Percentiles rank a stretch among this genome's conserved stretches.
Evolutionary conservation across 768 basidiomycete genomes (phyloP).

Genomic region (Cystoderma amianthinum): DNA sequence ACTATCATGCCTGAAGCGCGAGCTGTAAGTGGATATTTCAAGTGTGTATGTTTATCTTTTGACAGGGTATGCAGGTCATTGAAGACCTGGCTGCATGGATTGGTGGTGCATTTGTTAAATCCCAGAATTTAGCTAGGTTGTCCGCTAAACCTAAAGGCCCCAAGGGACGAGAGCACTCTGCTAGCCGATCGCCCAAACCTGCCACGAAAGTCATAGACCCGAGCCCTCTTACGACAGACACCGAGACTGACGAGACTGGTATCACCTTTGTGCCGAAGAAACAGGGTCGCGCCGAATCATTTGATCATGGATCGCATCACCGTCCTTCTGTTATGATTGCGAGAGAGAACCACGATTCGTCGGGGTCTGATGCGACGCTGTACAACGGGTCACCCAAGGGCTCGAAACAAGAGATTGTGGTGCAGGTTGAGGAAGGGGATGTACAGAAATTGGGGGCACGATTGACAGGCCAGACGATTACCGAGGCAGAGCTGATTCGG

Average conservation of each 20-base stretch:
- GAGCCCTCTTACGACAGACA: conserved; percentile 1
- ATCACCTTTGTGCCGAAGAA: conserved; percentile 5
- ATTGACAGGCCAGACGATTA: conserved; percentile 59
- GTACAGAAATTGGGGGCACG: conserved; percentile 23
- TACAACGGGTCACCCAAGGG: too few species aligned
- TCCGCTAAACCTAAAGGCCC: too few species aligned
- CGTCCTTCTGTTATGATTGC: neutral
- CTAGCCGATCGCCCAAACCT: too few species aligned
- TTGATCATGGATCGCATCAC: neutral
- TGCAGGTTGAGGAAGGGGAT: conserved; percentile 2
- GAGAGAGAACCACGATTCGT: conserved; percentile 1
- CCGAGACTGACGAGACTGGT: conserved; percentile 3
- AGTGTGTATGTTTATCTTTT: neutral
- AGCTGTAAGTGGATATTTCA: conserved; percentile 28
- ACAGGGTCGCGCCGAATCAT: conserved; percentile 6
- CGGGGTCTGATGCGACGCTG: conserved; percentile 7
- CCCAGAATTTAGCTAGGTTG: too few species aligned
- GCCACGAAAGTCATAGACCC: neutral
- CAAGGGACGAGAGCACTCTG: too few species aligned
- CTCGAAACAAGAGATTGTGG: too few species aligned
- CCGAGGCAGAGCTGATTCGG: conserved; percentile 74
- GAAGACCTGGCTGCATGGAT: conserved; percentile 91
- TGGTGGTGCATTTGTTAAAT: conserved; percentile 62
- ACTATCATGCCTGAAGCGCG: conserved; percentile 77
- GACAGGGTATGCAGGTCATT: conserved; percentile 39